Percentiles rank a stretch among this genome's conserved stretches.
These are phyloP conservation scores for Ophiosphaerella narmari DNA, from an alignment of 2,329 filamentous ascomycete genomes.

Conservation along the genomic window DNA sequence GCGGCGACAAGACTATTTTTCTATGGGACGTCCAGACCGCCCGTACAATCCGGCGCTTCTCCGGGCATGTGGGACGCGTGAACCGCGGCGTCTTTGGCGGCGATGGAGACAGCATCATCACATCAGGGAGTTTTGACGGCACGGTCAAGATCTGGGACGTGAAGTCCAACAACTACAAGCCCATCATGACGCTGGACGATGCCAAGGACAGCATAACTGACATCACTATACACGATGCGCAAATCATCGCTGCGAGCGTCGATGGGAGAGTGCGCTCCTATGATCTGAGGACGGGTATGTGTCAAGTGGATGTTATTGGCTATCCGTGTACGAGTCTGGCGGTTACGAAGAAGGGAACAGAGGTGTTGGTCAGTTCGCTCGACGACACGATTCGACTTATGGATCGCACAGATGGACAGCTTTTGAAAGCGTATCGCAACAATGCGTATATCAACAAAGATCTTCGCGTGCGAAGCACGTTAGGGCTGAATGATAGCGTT, in stretches of 20 bases:
- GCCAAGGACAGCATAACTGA: constrained; percentile 69
- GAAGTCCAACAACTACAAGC: constrained; percentile 53
- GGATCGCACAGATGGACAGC: constrained; percentile 74
- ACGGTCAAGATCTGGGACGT: constrained; percentile 70
- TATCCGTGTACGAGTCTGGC: constrained; percentile 74
- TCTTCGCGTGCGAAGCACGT: constrained; percentile 73
- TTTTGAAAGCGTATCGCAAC: constrained; percentile 72
- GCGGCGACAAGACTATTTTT: constrained; percentile 89
- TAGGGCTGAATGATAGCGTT: constrained; percentile 76
- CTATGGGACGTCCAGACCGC: constrained; percentile 91
- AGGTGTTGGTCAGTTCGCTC: constrained; percentile 73
- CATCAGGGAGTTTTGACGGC: constrained; percentile 74
- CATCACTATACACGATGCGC: constrained; percentile 49
- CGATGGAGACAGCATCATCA: constrained; percentile 72
- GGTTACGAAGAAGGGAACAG: constrained; percentile 73
- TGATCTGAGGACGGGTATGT: constrained; percentile 77
- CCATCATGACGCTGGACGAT: constrained; percentile 74
- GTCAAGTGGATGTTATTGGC: constrained; percentile 48
- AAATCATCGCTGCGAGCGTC: constrained; percentile 76
- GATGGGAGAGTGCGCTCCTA: constrained; percentile 83
- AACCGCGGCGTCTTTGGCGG: constrained; percentile 82
- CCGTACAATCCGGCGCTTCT: constrained; percentile 74
- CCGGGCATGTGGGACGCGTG: constrained; percentile 72
- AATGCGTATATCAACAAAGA: constrained; percentile 65
- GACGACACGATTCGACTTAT: constrained; percentile 80